Base-by-base conservation (phyloP, 2,329 filamentous ascomycete genomes). In the Nemania sp. region DNA sequence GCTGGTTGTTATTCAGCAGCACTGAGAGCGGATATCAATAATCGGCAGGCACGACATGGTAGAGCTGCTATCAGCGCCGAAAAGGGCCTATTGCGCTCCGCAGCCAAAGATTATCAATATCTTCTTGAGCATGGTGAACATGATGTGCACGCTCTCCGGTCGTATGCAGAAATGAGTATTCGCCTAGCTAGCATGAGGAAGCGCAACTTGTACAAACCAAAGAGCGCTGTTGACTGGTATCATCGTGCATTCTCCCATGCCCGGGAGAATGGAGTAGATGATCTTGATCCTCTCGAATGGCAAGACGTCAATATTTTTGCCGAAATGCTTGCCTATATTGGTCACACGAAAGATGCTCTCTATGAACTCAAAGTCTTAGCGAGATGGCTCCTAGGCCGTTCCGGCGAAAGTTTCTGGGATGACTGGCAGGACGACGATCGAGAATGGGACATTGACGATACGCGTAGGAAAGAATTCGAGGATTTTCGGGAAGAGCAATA, bases 291-390 rank as follows among this genome's bases (percentile, higher is more conserved):
- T 5, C 76, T 80, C 48, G 77, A 77, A 26, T 99, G 93, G 93
- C 86, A 88, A 48, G 89, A 97, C 68, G 77, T 95, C 36, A 89
- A 91, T 56, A 88, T 92, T 49, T 96, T 94, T 61, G 81, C 91
- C 33, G 91, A 97, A 65, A 79, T 97, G 15, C 85, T 92, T 56
- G 83, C 85, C 23, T 82, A 86, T 42, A 72, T 83, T 8, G 79
- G 80, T 31, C 78, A 82, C 49, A 88, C 86, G 63, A 72, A 77
- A 5, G 79, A 86, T 60, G 91, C 89, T 2, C 80, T 96, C 2
- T 71, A 72, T 23, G 82, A 87, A 57, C 77, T 95, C 11, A 94
- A 89, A 68, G 77, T 78, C 2, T 72, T 96, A 14, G 83, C 88
- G 19, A 80, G 95, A 52, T 96, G 91, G 91, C 78, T 96, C 49